Base-by-base conservation (phyloP, 441 rosid genomes). In the Brassica balearica region DNA sequence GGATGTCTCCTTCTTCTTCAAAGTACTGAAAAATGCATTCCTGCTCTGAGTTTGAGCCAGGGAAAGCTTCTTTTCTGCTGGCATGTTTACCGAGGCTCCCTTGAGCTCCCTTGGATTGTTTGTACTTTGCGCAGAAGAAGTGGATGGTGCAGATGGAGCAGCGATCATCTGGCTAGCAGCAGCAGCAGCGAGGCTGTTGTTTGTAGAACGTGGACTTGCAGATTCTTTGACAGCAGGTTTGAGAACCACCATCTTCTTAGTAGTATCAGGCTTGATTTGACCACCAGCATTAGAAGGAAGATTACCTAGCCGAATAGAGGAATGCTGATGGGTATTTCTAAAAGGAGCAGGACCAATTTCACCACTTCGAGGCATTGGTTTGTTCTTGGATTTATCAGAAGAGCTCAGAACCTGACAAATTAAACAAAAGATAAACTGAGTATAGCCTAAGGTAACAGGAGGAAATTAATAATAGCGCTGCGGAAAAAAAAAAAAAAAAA, bases 21-120 rank as follows among this genome's bases (percentile, higher is more conserved):
- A 69, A 43, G 81, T 87, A 79, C 87, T 90, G 63, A 82, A 90
- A 70, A 95, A 95, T 34, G 91, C 97, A 83, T 83, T 83, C 79
- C 97, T 86, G 83, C 97, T 95, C 89, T 88, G 97, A 48, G 92
- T 84, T 74, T 87, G 94, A 73, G 88, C 82, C 71, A 83, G 19
- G 19, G 19, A 19, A 19, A 19, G 19, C 19, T 19, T 19, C 19
- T 19, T 19, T 19, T 19, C 19, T 19, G 19, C 19, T 19, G 19
- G 19, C 19, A 19, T 19, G 19, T 19, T 19, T 19, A 19, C 19
- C 19, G 19, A 19, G 19, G 19, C 19, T 19, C 19, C 19, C 19
- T 19, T 19, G 19, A 19, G 19, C 19, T 19, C 19, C 19, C 19
- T 19, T 19, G 19, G 19, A 19, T 19, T 19, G 19, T 19, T 19